Conservation (phyloP, 495 filamentous ascomycete species). For the Aspergillus avenaceus region DNA sequence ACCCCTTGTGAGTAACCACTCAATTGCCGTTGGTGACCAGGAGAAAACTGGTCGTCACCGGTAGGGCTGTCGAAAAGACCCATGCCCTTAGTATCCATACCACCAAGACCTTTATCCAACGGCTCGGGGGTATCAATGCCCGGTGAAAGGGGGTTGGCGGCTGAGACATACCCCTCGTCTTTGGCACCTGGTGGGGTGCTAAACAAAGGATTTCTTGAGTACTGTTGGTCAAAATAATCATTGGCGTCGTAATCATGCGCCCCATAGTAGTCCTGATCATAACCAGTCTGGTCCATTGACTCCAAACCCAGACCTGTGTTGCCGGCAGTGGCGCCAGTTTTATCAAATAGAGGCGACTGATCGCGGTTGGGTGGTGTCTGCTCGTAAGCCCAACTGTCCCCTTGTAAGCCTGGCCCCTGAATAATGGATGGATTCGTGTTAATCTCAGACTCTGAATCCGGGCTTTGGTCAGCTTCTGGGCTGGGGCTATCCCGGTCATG, state of each 20-base stretch:
- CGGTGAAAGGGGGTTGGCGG: slow-evolving; percentile 62
- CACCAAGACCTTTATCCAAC: slow-evolving; percentile 55
- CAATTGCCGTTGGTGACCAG: slow-evolving; percentile 63
- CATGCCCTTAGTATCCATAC: slow-evolving; percentile 52
- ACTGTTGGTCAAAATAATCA: slow-evolving; percentile 29
- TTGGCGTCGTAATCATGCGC: slow-evolving; percentile 33
- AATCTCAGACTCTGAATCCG: slow-evolving; percentile 57
- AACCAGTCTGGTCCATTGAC: slow-evolving; percentile 24
- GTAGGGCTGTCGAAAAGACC: slow-evolving; percentile 57
- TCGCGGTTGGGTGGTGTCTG: slow-evolving; percentile 43
- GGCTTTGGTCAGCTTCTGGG: slow-evolving; percentile 51
- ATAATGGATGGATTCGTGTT: slow-evolving; percentile 77
- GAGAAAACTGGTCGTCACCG: slow-evolving; percentile 55
- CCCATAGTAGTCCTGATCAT: slow-evolving; percentile 39
- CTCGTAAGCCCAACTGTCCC: slow-evolving; percentile 49
- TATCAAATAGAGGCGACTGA: slow-evolving; percentile 39
- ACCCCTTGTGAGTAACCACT: slow-evolving; percentile 82
- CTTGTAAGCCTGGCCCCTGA: slow-evolving; percentile 58
- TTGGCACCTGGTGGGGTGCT: slow-evolving; percentile 47
- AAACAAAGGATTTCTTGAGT: slow-evolving; percentile 32
- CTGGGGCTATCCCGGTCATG: slow-evolving; percentile 44
- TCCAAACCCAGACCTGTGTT: slow-evolving; percentile 26
- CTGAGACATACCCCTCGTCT: slow-evolving; percentile 91
- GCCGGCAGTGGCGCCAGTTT: slow-evolving; percentile 40
- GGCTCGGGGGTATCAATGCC: slow-evolving; percentile 56